These are phyloP conservation scores for Sugiyamaella xylanicola DNA, from an alignment of 1,139 yeast species.

Conservation along the genomic window DNA sequence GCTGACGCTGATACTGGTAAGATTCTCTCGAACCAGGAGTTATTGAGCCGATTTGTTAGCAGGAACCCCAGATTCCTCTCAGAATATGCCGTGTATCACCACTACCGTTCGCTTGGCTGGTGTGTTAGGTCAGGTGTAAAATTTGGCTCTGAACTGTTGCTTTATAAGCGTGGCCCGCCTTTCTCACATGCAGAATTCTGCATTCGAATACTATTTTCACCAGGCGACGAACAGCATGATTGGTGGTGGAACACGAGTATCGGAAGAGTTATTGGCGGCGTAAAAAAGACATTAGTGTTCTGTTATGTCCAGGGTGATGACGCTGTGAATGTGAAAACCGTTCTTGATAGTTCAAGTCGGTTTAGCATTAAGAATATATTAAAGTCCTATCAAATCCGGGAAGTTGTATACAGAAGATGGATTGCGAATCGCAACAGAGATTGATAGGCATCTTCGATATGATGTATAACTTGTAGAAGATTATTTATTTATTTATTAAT, in stretches of 20 bases:
- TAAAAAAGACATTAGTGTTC: conserved; percentile 73
- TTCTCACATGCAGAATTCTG: conserved; percentile 93
- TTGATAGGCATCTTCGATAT: conserved; percentile 36
- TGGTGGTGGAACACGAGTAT: conserved; percentile 70
- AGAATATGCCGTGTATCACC: conserved; percentile 78
- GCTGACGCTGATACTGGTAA: conserved; percentile 20
- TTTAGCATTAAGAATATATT: conserved; percentile 45
- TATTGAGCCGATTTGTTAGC: conserved; percentile 24
- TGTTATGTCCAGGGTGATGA: conserved; percentile 63
- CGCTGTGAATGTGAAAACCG: conserved; percentile 38
- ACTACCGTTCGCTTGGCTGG: conserved; percentile 90
- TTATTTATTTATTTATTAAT: conserved; percentile 15
- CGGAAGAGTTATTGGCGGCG: conserved; percentile 84
- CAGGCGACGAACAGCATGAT: conserved; percentile 39
- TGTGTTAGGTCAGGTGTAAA: conserved; percentile 90
- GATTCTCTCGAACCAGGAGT: conserved; percentile 23
- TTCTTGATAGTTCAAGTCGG: conserved; percentile 9
- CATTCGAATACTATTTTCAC: conserved; percentile 50
- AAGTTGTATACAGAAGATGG: conserved; percentile 77
- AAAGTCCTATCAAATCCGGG: conserved; percentile 54
- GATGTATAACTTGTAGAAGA: too few species aligned
- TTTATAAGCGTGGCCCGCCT: conserved; percentile 92
- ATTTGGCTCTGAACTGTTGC: conserved; percentile 79
- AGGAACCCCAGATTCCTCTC: conserved; percentile 33
- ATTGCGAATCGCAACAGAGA: conserved; percentile 81